phyloP scores from a whole-genome alignment of 495 filamentous ascomycete genomes.

The Lasiosphaeria miniovina region DNA sequence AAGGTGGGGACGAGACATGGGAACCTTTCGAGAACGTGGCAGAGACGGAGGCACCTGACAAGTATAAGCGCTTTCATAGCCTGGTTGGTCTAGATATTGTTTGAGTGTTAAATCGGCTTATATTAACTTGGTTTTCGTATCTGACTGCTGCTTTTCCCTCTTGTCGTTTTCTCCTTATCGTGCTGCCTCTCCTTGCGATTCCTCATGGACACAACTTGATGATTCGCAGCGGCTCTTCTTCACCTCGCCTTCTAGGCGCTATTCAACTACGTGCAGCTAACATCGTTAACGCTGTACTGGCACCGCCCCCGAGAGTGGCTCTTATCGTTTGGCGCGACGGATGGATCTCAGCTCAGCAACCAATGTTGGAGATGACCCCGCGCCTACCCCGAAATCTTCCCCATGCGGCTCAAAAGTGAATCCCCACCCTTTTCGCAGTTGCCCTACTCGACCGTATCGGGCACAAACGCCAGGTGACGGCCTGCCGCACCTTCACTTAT shows the following conservation, averaged over 20 bases:
- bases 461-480: too few relatives aligned
- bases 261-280: neutral
- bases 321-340: neutral
- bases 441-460: too few relatives aligned
- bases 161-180: neutral
- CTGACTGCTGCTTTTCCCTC: neutral
- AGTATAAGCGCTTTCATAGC: constrained; percentile 4
- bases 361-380: neutral
- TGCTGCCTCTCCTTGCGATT: neutral
- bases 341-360: neutral
- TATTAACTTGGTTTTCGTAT: neutral
- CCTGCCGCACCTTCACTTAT: too few relatives aligned
- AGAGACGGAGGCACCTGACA: constrained; percentile 2
- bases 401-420: neutral
- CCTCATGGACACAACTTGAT: neutral
- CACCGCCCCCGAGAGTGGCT: neutral
- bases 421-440: too few relatives aligned
- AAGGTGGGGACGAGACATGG: constrained; percentile 5
- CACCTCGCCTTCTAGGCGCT: neutral
- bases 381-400: neutral
- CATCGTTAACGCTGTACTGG: neutral
- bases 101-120: neutral
- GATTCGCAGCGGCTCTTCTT: neutral
- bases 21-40: constrained; percentile 1
- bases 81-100: constrained; percentile 2